phyloP scores from a whole-genome alignment of 1,284 basidiomycete genomes.

The Thelephora terrestris region DNA sequence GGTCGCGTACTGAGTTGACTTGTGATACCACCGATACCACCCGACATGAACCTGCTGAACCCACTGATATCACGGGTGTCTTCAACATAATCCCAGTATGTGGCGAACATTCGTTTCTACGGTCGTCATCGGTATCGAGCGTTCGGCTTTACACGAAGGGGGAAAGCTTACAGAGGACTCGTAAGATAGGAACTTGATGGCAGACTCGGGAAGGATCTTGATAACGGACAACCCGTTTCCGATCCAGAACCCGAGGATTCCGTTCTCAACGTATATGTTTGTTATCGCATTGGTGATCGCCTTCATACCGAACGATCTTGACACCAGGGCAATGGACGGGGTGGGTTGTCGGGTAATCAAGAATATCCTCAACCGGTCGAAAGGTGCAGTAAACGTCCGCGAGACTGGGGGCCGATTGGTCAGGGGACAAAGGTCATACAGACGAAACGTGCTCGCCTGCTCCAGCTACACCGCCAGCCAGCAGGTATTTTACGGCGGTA shows the following conservation, averaged over 20 bases:
- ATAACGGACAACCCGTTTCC: slow-evolving; percentile 74
- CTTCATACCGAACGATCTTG: slow-evolving; percentile 37
- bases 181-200: slow-evolving; percentile 97
- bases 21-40: slow-evolving; percentile 90
- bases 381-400: slow-evolving; percentile 92
- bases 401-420: slow-evolving; percentile 50
- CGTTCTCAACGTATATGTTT: slow-evolving; percentile 81
- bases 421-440: slow-evolving; percentile 7
- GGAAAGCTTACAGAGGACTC: slow-evolving; percentile 71
- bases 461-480: slow-evolving; percentile 92
- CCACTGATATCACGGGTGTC: slow-evolving; percentile 89
- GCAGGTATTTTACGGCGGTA: slow-evolving; percentile 80
- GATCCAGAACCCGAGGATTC: slow-evolving; percentile 89
- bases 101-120: slow-evolving; percentile 89
- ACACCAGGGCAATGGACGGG: slow-evolving; percentile 38
- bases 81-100: slow-evolving; percentile 85
- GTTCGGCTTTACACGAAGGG: slow-evolving; percentile 1
- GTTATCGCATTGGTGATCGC: slow-evolving; percentile 66
- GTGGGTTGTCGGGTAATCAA: slow-evolving; percentile 82
- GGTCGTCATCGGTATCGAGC: slow-evolving; percentile 8
- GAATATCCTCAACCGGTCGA: slow-evolving; percentile 95
- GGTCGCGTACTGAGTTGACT: slow-evolving; percentile 75
- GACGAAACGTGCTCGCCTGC: slow-evolving; percentile 46
- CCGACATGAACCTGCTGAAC: slow-evolving; percentile 86
- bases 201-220: slow-evolving; percentile 96